Conservation (phyloP, 345 rosid genomes). For the Aquilaria malaccensis region DNA sequence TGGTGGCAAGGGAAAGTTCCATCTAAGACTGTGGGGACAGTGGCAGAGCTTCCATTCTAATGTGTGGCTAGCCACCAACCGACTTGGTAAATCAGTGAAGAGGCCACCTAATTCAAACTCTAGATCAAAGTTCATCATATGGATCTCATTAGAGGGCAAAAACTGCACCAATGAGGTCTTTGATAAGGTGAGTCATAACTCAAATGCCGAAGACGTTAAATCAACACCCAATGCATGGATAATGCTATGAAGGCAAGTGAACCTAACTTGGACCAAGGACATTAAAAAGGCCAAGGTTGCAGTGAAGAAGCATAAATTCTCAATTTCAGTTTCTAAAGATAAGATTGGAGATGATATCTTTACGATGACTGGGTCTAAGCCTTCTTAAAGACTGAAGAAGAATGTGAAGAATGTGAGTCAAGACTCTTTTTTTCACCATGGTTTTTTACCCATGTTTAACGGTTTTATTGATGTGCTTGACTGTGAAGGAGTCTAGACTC, state of each 20-base stretch:
- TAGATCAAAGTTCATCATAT: constrained; percentile 44
- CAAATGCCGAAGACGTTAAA: constrained; percentile 29
- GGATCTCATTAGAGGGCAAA: constrained; percentile 29
- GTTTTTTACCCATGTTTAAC: background rate
- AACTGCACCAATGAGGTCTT: constrained; percentile 17
- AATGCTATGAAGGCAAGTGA: constrained; percentile 25
- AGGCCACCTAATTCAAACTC: constrained; percentile 27
- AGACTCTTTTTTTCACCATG: background rate
- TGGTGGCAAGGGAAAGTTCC: too few relatives aligned
- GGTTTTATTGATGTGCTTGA: too few relatives aligned
- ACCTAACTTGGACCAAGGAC: constrained; percentile 23
- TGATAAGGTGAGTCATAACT: constrained; percentile 30
- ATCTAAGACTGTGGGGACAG: too few relatives aligned
- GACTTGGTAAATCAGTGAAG: constrained; percentile 23
- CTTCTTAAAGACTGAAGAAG: constrained; percentile 61
- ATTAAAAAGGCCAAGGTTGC: constrained; percentile 22
- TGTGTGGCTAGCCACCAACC: too few relatives aligned
- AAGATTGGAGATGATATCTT: constrained; percentile 76
- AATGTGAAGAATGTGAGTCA: constrained; percentile 45
- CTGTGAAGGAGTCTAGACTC: too few relatives aligned
- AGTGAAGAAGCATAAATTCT: constrained; percentile 39
- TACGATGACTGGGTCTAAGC: constrained; percentile 63
- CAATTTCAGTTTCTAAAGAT: constrained; percentile 45
- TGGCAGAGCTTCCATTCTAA: too few relatives aligned
- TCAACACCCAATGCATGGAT: constrained; percentile 45